Evolutionary conservation across 331 rosid species (phyloP).

Genomic region (Rosa hybrid): DNA sequence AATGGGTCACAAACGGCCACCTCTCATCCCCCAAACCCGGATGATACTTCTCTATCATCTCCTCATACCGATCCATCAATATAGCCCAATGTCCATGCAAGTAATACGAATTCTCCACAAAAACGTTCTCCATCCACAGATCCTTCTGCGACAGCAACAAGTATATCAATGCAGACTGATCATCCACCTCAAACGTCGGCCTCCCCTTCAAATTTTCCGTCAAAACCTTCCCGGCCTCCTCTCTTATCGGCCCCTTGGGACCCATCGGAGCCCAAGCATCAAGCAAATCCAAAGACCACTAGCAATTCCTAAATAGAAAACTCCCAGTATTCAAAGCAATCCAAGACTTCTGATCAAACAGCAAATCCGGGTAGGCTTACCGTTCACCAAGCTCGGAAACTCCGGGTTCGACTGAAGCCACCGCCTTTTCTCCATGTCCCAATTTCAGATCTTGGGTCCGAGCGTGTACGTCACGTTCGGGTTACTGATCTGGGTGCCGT

Average conservation of each 20-base stretch:
- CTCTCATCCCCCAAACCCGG: slow-evolving; percentile 96
- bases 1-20: slow-evolving; percentile 99
- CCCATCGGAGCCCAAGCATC: slow-evolving; percentile 99
- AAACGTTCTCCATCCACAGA: slow-evolving; percentile 86
- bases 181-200: slow-evolving; percentile 93
- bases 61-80: slow-evolving; percentile 90
- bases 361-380: slow-evolving; percentile 85
- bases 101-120: slow-evolving; percentile 83
- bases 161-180: slow-evolving; percentile 91
- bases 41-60: slow-evolving; percentile 95
- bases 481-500: slow-evolving; percentile 30
- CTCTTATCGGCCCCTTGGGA: slow-evolving; percentile 78
- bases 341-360: slow-evolving; percentile 93
- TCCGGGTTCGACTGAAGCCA: slow-evolving; percentile 77
- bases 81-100: slow-evolving; percentile 98
- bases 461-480: slow-evolving; percentile 69
- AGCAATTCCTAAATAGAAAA: slow-evolving; percentile 83
- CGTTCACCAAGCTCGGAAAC: slow-evolving; percentile 60
- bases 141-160: slow-evolving; percentile 78
- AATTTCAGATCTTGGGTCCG: slow-evolving; percentile 68
- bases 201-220: slow-evolving; percentile 87
- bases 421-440: slow-evolving; percentile 58
- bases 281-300: slow-evolving; percentile 96
- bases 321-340: slow-evolving; percentile 93
- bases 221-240: slow-evolving; percentile 85